Percentiles rank a stretch among this genome's conserved stretches.
phyloP scores from a whole-genome alignment of 352 stramenopile genomes.

The Phytophthora pseudosyringae region DNA sequence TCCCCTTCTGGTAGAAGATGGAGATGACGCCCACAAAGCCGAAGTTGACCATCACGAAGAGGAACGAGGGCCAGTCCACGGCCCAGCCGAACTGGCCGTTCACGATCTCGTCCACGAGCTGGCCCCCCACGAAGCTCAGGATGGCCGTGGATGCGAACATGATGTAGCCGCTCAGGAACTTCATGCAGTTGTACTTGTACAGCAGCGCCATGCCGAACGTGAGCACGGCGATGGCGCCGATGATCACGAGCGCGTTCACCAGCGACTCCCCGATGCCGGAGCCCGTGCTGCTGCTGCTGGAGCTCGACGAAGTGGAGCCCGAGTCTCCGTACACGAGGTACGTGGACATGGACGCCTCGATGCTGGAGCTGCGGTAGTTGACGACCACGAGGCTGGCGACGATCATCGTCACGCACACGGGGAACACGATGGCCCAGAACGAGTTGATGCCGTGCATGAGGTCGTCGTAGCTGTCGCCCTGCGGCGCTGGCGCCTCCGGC shows the following conservation, averaged over 20 bases:
- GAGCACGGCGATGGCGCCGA: constrained; percentile 79
- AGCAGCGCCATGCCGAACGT: constrained; percentile 91
- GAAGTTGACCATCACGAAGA: constrained; percentile 93
- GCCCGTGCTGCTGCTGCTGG: constrained; percentile 7
- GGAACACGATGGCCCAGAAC: constrained; percentile 87
- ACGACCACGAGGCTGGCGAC: constrained; percentile 82
- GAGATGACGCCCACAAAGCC: constrained; percentile 88
- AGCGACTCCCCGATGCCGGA: constrained; percentile 71
- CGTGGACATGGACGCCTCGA: constrained; percentile 82
- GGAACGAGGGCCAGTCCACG: constrained; percentile 78
- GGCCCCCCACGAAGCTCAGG: constrained; percentile 86
- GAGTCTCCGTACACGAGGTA: constrained; percentile 85
- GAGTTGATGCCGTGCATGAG: constrained; percentile 90
- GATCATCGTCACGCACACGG: constrained; percentile 85
- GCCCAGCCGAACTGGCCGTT: constrained; percentile 77
- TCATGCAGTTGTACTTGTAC: constrained; percentile 91
- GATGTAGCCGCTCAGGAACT: constrained; percentile 86
- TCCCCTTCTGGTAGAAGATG: constrained; percentile 92
- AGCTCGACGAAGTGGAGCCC: constrained; percentile 32
- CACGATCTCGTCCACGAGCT: constrained; percentile 84
- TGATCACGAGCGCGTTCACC: constrained; percentile 91
- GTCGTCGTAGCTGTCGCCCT: constrained; percentile 57
- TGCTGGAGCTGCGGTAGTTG: constrained; percentile 81
- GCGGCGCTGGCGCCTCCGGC: constrained; percentile 8
- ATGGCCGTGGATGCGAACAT: constrained; percentile 90